Percentiles rank a stretch among this genome's conserved stretches.
These are phyloP conservation scores for Clathrus columnatus DNA, from an alignment of 768 basidiomycete genomes.

Conservation along the genomic window DNA sequence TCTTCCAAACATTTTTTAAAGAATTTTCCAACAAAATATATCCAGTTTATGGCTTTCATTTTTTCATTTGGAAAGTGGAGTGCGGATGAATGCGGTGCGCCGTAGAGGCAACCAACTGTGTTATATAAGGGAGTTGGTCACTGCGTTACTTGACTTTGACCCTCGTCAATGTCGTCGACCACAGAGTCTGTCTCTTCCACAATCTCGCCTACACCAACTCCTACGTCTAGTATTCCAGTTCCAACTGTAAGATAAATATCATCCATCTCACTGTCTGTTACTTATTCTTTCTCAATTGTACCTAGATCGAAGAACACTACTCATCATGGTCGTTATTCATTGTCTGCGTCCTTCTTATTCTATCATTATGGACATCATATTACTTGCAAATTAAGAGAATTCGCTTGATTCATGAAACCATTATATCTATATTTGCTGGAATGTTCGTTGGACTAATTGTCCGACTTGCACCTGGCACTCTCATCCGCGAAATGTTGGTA, in stretches of 20 bases:
- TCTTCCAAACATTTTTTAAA: no score
- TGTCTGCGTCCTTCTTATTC: conserved; percentile 83
- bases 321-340: conserved; percentile 93
- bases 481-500: conserved; percentile 97
- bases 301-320: conserved; percentile 77
- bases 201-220: neutral
- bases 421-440: conserved; percentile 91
- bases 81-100: neutral
- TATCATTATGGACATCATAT: conserved; percentile 94
- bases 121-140: neutral
- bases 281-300: conserved; percentile 1
- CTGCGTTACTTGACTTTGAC: neutral
- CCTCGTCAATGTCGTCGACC: neutral
- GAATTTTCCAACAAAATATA: no score
- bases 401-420: conserved; percentile 90
- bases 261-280: no score
- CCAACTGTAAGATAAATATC: neutral
- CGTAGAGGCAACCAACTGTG: neutral
- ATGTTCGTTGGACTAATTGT: conserved; percentile 93
- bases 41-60: no score
- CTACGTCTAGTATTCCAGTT: neutral
- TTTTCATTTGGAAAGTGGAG: neutral
- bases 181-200: neutral
- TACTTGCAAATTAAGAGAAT: conserved; percentile 97
- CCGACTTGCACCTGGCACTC: conserved; percentile 80